Percentiles rank a stretch among this genome's conserved stretches.
These are phyloP conservation scores for Chenopodium formosanum DNA, from an alignment of 148 eudicot genomes.

Conservation along the genomic window DNA sequence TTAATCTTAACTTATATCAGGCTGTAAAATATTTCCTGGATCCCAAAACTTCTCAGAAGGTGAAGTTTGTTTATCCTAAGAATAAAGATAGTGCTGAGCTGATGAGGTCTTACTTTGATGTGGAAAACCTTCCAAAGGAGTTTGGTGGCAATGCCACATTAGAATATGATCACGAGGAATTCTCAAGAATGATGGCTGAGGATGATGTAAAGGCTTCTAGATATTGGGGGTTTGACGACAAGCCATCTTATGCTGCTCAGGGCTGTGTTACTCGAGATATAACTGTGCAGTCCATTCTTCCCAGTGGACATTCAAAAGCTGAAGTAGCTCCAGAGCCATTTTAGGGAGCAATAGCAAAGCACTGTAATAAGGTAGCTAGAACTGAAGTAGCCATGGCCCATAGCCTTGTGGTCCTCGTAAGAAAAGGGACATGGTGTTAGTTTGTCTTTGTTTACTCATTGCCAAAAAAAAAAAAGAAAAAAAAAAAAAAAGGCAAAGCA, in stretches of 20 bases:
- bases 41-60: slow-evolving; percentile 57
- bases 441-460: too few species aligned
- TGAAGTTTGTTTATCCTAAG: slow-evolving; percentile 65
- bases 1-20: slow-evolving; percentile 28
- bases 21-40: slow-evolving; percentile 69
- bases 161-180: slow-evolving; percentile 78
- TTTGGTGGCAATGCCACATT: slow-evolving; percentile 81
- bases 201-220: slow-evolving; percentile 66
- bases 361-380: neutral
- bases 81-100: slow-evolving; percentile 69
- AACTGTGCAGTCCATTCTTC: slow-evolving; percentile 13
- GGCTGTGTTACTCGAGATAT: slow-evolving; percentile 4
- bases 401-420: too few species aligned
- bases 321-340: slow-evolving; percentile 30
- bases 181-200: slow-evolving; percentile 63
- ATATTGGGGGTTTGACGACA: slow-evolving; percentile 57
- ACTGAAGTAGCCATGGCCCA: too few species aligned
- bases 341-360: slow-evolving; percentile 10
- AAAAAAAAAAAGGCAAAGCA: neutral
- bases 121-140: slow-evolving; percentile 75
- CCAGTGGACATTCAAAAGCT: slow-evolving; percentile 24
- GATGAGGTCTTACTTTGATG: slow-evolving; percentile 69
- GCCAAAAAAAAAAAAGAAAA: too few species aligned
- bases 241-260: slow-evolving; percentile 21
- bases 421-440: too few species aligned